phyloP scores from a whole-genome alignment of 371 early-diverging fungal species.

The Lichtheimia ramosa region DNA sequence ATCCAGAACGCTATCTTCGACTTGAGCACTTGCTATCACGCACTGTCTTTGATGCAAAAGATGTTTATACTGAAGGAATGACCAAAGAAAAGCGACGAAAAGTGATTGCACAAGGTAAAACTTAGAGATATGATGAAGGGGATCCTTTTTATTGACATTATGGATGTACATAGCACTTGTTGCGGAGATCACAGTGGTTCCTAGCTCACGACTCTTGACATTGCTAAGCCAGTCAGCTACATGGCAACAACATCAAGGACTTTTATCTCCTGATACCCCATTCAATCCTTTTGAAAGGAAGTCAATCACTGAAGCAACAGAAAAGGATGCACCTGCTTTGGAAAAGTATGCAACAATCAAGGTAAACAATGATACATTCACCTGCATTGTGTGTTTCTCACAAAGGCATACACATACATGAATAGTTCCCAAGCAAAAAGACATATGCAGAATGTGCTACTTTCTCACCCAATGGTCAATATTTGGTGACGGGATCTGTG shows the following conservation, averaged over 20 bases:
- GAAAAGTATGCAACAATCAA: constrained; percentile 72
- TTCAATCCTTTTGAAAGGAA: constrained; percentile 80
- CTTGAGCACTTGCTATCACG: constrained; percentile 77
- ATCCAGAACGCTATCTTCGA: constrained; percentile 80
- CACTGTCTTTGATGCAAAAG: constrained; percentile 61
- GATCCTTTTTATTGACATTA: background rate
- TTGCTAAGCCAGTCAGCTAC: constrained; percentile 82
- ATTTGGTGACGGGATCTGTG: constrained; percentile 83
- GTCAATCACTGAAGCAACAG: constrained; percentile 60
- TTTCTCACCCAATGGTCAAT: constrained; percentile 84
- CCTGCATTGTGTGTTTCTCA: background rate
- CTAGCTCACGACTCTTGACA: constrained; percentile 75
- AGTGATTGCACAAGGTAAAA: constrained; percentile 65
- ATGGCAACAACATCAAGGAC: constrained; percentile 85
- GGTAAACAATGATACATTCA: constrained; percentile 29
- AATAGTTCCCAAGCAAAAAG: constrained; percentile 81
- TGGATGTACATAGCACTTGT: constrained; percentile 39
- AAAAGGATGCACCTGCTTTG: constrained; percentile 66
- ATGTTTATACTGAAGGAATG: constrained; percentile 50
- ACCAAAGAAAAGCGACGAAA: constrained; percentile 69
- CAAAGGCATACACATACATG: background rate
- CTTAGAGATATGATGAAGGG: background rate
- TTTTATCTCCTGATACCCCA: constrained; percentile 60
- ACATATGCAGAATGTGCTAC: constrained; percentile 75
- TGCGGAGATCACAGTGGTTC: constrained; percentile 68